Evolutionary conservation across 768 basidiomycete genomes (phyloP), one percentile per base, ranked within the genome.

Genomic region (Butyriboletus loyo): DNA sequence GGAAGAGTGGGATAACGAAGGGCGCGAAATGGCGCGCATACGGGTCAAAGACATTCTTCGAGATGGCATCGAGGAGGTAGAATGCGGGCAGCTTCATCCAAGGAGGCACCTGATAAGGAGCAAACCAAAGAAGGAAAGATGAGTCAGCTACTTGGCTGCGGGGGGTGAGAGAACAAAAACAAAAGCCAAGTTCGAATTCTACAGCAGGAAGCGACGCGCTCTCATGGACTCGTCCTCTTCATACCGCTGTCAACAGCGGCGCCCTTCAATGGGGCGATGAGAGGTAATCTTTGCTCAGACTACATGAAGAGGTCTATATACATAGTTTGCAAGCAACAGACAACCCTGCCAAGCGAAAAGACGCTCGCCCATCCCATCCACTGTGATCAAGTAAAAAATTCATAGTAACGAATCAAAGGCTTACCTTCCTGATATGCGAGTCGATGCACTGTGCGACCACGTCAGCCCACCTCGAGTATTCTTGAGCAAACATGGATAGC

Each of bases 21-120:
- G 84, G 78, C 11, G 88, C 79, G 63, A 99, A 94, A 56, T 86
- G 81, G 54, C 84, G 83, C 28, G 91, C 89, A 72, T 98, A 98
- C 21, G 95, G 95, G 25, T 91, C 84, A 58, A 85, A 95, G 31
- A 95, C 85, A 74, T 98, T 98, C 71, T 99, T 99, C 50, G 91
- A 91, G 53, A 99, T 93, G 14, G 95, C 95, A 66, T 98, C 97
- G 65, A 99, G 78, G 7, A 98, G 81, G 67, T 98, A 99, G 62
- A 98, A 93, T 0, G 89, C 81, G 1, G 97, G 96, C 8, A 99
- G 77, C 73, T 97, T 95, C 79, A 90, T 87, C 77, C 84, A 87
- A 21, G 88, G 83, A 19, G 86, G 85, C 13, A 93, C 92, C 96
- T 98, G 73, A 66, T 34, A 53, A 54, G 54, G 60, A 57, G 38